Evolutionary conservation across 2,329 filamentous ascomycete species (phyloP), one percentile per base, ranked within the genome.

Genomic region (Simplicillium aogashimaense): DNA sequence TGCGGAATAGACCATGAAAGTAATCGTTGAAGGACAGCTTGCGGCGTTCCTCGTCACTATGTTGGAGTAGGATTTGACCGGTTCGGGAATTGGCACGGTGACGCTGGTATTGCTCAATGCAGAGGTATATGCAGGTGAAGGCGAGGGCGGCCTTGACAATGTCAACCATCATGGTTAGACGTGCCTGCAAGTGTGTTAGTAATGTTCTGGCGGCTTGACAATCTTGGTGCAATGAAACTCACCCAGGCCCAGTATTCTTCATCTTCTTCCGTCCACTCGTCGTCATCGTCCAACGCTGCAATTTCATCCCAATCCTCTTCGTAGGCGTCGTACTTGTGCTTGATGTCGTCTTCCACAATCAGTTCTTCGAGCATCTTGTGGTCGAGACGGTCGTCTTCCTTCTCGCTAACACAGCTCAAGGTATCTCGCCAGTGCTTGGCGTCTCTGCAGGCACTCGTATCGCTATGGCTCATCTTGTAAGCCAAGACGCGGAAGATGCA

Each of bases 401-500:
- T 25, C 12, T 25, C 29, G n/a, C 31, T 32, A 4, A 30, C 37
- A 37, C 41, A 43, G 15, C 41, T 34, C 14, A 43, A 39, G 8
- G 37, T 3, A 4, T 17, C 32, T 17, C 37, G 31, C 41, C 41
- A 43, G 29, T 43, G 41, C n/a, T 38, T 37, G 20, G 37, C 37
- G 16, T 50, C 36, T 16, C 45, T 44, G 40, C 47, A 50, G 43
- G 53, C 39, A 28, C 32, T 38, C 10, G 47, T 44, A 10, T 51
- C 47, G 2, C 50, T 48, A 34, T 62, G 55, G 45, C 59, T 60
- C 38, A 69, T 54, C 36, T 60, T 60, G 37, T 58, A 47, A 34
- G 60, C 56, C 36, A 69, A 50, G n/a, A 58, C 52, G 32, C 55
- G 53, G 35, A 68, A 52, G 33, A 70, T 50, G 44, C 69, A 72